These are phyloP conservation scores for Podospora appendiculata DNA, from an alignment of 495 filamentous ascomycete genomes.

Conservation along the genomic window DNA sequence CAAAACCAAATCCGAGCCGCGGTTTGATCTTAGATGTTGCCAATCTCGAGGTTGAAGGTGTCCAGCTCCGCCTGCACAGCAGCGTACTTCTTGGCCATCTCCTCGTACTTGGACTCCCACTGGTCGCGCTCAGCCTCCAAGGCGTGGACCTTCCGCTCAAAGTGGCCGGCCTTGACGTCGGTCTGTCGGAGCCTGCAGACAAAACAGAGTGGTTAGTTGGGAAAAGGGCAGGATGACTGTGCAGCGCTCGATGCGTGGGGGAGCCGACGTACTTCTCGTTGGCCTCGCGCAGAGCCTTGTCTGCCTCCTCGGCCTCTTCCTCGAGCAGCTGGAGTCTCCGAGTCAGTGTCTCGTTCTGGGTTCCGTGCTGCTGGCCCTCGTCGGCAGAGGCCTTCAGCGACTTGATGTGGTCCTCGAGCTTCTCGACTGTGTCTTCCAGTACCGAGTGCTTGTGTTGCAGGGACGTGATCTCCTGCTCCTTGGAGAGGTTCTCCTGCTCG, in stretches of 20 bases:
- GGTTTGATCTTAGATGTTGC: slow-evolving; percentile 62
- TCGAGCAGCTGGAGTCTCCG: slow-evolving; percentile 90
- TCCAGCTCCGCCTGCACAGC: slow-evolving; percentile 85
- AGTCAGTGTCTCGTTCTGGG: slow-evolving; percentile 81
- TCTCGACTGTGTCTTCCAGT: slow-evolving; percentile 85
- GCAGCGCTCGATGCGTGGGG: background rate
- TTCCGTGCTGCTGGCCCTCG: slow-evolving; percentile 64
- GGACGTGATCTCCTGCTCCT: slow-evolving; percentile 97
- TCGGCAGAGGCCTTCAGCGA: slow-evolving; percentile 72
- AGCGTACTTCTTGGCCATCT: slow-evolving; percentile 82
- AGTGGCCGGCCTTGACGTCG: slow-evolving; percentile 98
- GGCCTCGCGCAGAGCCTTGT: slow-evolving; percentile 88
- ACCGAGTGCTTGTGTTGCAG: slow-evolving; percentile 84
- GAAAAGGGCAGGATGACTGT: background rate
- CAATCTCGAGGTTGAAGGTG: slow-evolving; percentile 79
- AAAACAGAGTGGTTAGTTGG: slow-evolving; percentile 6
- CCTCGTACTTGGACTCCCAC: slow-evolving; percentile 96
- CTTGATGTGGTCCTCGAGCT: slow-evolving; percentile 68
- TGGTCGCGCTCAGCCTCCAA: slow-evolving; percentile 80
- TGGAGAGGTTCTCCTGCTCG: slow-evolving; percentile 89
- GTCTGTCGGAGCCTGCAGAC: slow-evolving; percentile 81
- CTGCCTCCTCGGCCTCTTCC: slow-evolving; percentile 93
- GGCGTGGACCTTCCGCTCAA: slow-evolving; percentile 97
- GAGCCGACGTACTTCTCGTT: slow-evolving; percentile 85
- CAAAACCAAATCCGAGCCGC: background rate